phyloP scores from a whole-genome alignment of 2,329 filamentous ascomycete species.

The Trichoderma sp. region DNA sequence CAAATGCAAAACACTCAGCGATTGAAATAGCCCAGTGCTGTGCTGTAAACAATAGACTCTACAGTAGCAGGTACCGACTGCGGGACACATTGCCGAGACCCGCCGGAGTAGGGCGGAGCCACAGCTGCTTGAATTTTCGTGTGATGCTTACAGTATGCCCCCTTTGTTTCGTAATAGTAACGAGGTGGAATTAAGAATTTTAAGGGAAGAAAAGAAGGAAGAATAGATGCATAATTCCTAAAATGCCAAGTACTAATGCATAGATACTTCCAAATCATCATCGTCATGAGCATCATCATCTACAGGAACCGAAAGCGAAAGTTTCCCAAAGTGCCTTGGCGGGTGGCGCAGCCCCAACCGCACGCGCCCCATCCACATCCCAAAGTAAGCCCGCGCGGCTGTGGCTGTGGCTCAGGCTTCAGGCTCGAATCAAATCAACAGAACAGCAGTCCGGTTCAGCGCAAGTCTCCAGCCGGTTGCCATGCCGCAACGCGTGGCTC shows the following conservation, averaged over 20 bases:
- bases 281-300: neutral
- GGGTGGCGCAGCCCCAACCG: neutral
- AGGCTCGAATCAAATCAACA: neutral
- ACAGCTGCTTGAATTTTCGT: neutral
- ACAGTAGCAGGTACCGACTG: neutral
- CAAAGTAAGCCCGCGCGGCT: neutral
- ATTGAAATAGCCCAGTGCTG: neutral
- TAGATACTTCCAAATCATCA: neutral
- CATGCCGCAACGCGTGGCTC: conserved; percentile 1
- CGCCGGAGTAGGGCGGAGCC: neutral
- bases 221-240: neutral
- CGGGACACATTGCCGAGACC: neutral
- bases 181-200: neutral
- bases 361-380: neutral
- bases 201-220: neutral
- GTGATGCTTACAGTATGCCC: neutral
- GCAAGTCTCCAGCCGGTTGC: neutral
- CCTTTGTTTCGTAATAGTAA: neutral
- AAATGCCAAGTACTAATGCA: neutral
- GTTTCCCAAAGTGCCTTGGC: neutral
- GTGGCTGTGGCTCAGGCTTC: conserved; percentile 2
- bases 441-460: too few relatives aligned
- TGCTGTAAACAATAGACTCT: neutral
- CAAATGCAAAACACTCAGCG: neutral
- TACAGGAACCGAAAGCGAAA: neutral